Conservation (phyloP, 352 stramenopile genomes). For the Thraustochytrium sp. region DNA sequence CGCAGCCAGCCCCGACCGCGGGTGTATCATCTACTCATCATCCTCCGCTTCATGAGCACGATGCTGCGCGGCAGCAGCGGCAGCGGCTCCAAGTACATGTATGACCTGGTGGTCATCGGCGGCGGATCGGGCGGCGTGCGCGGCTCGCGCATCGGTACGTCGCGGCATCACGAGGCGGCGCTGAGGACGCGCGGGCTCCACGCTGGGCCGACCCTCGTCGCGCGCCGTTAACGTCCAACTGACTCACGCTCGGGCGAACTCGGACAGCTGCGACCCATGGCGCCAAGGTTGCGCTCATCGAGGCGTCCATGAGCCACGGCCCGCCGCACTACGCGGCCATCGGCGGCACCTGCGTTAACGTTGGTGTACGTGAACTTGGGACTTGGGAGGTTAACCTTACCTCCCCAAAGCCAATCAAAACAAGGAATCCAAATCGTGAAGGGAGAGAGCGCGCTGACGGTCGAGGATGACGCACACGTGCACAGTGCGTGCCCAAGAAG, state of each 20-base stretch:
- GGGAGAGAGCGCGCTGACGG: too few relatives aligned
- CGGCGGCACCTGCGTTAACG: conserved; percentile 96
- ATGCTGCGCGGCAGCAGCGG: conserved; percentile 28
- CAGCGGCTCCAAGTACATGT: conserved; percentile 34
- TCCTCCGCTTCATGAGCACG: neutral
- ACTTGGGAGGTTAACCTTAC: too few relatives aligned
- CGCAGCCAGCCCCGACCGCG: neutral
- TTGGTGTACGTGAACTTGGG: conserved; percentile 66
- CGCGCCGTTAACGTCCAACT: too few relatives aligned
- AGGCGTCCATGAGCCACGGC: conserved; percentile 61
- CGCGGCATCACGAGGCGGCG: neutral
- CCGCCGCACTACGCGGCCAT: conserved; percentile 58
- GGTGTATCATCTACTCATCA: neutral
- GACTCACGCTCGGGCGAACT: too few relatives aligned
- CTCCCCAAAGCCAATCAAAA: too few relatives aligned
- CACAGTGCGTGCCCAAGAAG: conserved; percentile 93
- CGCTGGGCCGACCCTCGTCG: too few relatives aligned
- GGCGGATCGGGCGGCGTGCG: conserved; percentile 38
- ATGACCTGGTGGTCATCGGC: conserved; percentile 42
- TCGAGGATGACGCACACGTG: too few relatives aligned
- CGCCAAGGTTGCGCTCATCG: conserved; percentile 88
- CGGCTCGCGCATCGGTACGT: conserved; percentile 18
- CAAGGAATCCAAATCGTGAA: too few relatives aligned
- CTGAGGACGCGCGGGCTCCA: neutral
- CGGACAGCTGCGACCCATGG: conserved; percentile 73